Conservation (phyloP, 306 rosid species). For the Sindora glabra region DNA sequence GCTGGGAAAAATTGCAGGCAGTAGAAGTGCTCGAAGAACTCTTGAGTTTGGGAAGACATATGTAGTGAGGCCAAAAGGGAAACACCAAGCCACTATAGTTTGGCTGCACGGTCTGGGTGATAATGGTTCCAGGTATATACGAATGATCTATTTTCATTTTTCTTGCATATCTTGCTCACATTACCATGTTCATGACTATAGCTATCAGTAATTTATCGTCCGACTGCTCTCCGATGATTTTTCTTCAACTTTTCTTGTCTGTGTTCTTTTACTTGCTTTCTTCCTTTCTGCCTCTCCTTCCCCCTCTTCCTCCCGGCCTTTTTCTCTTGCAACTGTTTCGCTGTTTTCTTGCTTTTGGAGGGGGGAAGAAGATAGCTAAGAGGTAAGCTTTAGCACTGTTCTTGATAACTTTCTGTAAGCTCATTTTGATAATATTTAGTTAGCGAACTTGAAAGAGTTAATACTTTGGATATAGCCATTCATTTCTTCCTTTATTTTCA, state of each 20-base stretch:
- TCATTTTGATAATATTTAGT: neutral
- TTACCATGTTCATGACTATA: neutral
- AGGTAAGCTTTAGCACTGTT: no score
- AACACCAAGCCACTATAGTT: constrained; percentile 93
- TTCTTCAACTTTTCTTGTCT: neutral
- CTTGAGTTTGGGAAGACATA: constrained; percentile 93
- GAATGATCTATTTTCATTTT: constrained; percentile 2
- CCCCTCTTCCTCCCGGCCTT: neutral
- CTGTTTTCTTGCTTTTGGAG: neutral
- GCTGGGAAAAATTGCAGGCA: constrained; percentile 73
- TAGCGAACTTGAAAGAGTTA: constrained; percentile 15
- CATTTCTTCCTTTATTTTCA: constrained; percentile 20
- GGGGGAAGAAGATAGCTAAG: no score
- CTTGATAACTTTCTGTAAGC: neutral
- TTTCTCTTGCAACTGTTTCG: neutral
- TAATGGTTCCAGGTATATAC: constrained; percentile 84
- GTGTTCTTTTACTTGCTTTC: no score
- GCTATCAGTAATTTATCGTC: no score
- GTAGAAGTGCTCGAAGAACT: constrained; percentile 64
- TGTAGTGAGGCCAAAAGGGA: constrained; percentile 95
- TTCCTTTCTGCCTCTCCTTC: neutral
- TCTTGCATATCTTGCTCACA: constrained; percentile 9
- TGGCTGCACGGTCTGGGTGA: constrained; percentile 99
- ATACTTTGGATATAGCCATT: neutral
- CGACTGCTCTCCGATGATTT: no score